Base-by-base conservation (phyloP, 345 rosid genomes). In the Eutrema japonicum region DNA sequence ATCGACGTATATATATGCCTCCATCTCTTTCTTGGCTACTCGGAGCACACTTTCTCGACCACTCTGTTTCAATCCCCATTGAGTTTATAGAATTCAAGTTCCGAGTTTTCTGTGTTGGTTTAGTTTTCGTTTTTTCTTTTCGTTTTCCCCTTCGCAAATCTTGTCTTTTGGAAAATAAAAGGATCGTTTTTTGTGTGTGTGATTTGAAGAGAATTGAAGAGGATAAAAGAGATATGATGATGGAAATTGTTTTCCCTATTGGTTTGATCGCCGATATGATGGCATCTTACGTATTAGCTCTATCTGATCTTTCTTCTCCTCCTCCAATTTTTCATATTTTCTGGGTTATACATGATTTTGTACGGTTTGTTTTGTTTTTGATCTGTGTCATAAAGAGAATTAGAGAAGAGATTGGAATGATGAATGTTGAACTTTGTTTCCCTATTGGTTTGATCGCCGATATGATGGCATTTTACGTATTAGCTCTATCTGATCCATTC, bases 211-310 rank as follows among this genome's bases (percentile, higher is more conserved):
- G 12, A 27, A 42, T 27, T 6, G 27, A 5, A 41, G 46, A 43
- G 60, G 22, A 10, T 22, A 1, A 13, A 32, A 33, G 36, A 64
- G 35, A 77, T 30, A 69, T 76, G 79, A 76, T 76, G 79, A 76
- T 70, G 27, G 64, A 75, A 69, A 1, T 47, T 7, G 4, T 0
- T 70, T 76, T 76, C 79, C 79, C 79, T 76, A 76, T 76, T 76
- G 80, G 76, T 76, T 76, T 76, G 76, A 70, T 70, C 3, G 71
- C 80, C 80, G 80, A 47, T 0, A 76, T 76, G 80, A 76, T 76
- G 80, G 80, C 80, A 64, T 70, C 71, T 76, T 30, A 76, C 54
- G 75, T 76, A 76, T 76, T 76, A 76, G 79, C 79, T 76, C 79
- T 75, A 75, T 68, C 78, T 75, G 78, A 75, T 75, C 78, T 67